These are phyloP conservation scores for Gynandropsis gynandra DNA, from an alignment of 345 rosid genomes.

Conservation along the genomic window DNA sequence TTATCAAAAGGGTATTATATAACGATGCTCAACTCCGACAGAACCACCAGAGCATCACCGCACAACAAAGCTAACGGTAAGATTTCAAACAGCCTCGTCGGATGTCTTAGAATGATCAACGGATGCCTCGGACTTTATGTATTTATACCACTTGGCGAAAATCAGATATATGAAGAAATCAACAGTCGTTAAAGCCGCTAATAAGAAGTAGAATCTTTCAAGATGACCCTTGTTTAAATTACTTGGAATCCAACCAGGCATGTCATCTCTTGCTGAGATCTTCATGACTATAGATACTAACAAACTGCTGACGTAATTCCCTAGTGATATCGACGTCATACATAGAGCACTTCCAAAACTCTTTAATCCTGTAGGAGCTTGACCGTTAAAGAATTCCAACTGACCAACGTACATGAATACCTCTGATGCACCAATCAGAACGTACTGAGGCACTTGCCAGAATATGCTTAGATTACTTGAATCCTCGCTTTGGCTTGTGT, in stretches of 20 bases:
- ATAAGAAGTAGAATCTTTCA: constrained; percentile 80
- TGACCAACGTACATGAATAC: constrained; percentile 98
- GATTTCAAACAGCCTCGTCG: constrained; percentile 22
- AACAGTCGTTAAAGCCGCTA: constrained; percentile 64
- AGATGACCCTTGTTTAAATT: constrained; percentile 87
- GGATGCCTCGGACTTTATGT: constrained; percentile 49
- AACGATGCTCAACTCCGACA: neutral
- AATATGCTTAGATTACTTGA: constrained; percentile 69
- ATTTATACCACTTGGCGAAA: constrained; percentile 74
- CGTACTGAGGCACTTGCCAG: constrained; percentile 96
- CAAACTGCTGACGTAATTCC: constrained; percentile 89
- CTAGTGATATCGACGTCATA: constrained; percentile 91
- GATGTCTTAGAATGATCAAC: constrained; percentile 11
- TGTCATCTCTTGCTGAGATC: constrained; percentile 51
- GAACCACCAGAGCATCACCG: neutral
- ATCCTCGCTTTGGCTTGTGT: constrained; percentile 29
- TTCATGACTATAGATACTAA: constrained; percentile 73
- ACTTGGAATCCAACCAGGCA: constrained; percentile 94
- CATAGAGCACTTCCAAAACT: constrained; percentile 98
- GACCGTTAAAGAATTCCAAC: constrained; percentile 86
- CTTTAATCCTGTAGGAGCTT: constrained; percentile 82
- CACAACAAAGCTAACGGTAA: neutral
- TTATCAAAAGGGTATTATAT: too few species aligned
- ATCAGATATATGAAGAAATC: constrained; percentile 57
- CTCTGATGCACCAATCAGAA: constrained; percentile 88